phyloP scores from a whole-genome alignment of 2,329 filamentous ascomycete genomes.

The Paracoccidioides brasiliensis region DNA sequence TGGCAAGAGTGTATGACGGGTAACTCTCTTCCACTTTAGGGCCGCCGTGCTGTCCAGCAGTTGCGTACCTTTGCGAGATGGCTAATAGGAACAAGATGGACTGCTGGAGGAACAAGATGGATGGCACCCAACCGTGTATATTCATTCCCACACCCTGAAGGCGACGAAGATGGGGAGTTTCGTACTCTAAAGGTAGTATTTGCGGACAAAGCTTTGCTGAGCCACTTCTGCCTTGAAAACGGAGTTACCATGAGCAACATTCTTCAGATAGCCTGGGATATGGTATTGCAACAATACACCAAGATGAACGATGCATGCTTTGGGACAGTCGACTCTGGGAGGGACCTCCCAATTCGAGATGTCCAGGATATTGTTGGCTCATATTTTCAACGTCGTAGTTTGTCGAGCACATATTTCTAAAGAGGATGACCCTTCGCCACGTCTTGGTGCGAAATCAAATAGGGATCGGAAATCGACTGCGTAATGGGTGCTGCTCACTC shows the following conservation, averaged over 20 bases:
- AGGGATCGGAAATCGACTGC: conserved; percentile 1
- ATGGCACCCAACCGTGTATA: conserved; percentile 3
- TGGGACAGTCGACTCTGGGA: conserved; percentile 27
- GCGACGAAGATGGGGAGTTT: neutral
- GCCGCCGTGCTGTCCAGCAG: conserved; percentile 1
- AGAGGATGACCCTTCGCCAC: neutral
- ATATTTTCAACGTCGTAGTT: conserved; percentile 7
- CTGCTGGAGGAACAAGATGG: conserved; percentile 5
- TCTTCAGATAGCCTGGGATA: conserved; percentile 27
- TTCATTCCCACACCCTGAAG: neutral
- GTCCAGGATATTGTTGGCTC: conserved; percentile 28
- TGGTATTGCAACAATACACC: conserved; percentile 23
- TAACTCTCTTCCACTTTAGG: neutral
- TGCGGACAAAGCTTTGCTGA: conserved; percentile 1
- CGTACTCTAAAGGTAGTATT: neutral
- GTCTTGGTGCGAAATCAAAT: conserved; percentile 4
- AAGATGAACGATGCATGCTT: conserved; percentile 26
- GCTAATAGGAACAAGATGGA: conserved; percentile 1
- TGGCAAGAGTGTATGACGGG: conserved; percentile 1
- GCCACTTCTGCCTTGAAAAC: conserved; percentile 1
- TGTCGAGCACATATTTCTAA: conserved; percentile 2
- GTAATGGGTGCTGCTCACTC: conserved; percentile 7
- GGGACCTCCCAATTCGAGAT: conserved; percentile 24
- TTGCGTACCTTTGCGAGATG: conserved; percentile 2
- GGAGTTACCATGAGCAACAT: conserved; percentile 16